Evolutionary conservation across 2,329 filamentous ascomycete species (phyloP).

Genomic region (Anisogramma anomala): DNA sequence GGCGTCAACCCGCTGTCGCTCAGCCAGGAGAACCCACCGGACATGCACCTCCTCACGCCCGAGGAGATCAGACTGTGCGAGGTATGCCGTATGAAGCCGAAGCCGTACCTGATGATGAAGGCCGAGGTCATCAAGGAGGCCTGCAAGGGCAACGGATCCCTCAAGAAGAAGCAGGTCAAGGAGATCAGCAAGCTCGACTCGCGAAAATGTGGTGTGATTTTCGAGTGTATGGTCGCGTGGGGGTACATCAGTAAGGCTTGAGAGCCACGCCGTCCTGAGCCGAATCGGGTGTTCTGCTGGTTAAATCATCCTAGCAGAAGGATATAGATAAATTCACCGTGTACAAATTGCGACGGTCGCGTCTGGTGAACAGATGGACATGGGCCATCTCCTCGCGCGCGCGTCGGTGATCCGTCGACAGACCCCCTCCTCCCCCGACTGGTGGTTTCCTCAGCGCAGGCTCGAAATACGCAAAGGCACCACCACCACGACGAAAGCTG

Average conservation of each 20-base stretch:
- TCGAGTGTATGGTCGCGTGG: slow-evolving; percentile 87
- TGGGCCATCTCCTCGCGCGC: no score
- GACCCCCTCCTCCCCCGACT: no score
- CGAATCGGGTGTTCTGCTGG: neutral
- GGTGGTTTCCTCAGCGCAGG: no score
- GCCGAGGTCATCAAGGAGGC: slow-evolving; percentile 85
- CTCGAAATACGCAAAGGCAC: no score
- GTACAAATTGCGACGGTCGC: no score
- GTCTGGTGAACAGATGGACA: no score
- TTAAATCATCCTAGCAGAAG: neutral
- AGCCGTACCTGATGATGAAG: slow-evolving; percentile 91
- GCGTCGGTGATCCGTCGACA: no score
- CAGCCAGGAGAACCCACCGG: slow-evolving; percentile 64
- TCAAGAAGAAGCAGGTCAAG: slow-evolving; percentile 91
- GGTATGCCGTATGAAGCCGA: slow-evolving; percentile 73
- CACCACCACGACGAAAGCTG: no score
- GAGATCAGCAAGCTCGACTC: slow-evolving; percentile 76
- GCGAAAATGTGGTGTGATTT: slow-evolving; percentile 74
- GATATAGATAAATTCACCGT: no score
- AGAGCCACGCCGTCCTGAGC: slow-evolving; percentile 4
- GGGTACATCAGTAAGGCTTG: slow-evolving; percentile 85
- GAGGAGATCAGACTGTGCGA: slow-evolving; percentile 84
- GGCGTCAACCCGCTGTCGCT: slow-evolving; percentile 55
- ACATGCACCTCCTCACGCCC: slow-evolving; percentile 72
- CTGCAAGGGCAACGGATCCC: slow-evolving; percentile 70